A percentile compares a stretch with the other conserved stretches of the same genome.
Evolutionary conservation across 108 stramenopile genomes (phyloP).

Genomic region (Asterionellopsis glacialis): DNA sequence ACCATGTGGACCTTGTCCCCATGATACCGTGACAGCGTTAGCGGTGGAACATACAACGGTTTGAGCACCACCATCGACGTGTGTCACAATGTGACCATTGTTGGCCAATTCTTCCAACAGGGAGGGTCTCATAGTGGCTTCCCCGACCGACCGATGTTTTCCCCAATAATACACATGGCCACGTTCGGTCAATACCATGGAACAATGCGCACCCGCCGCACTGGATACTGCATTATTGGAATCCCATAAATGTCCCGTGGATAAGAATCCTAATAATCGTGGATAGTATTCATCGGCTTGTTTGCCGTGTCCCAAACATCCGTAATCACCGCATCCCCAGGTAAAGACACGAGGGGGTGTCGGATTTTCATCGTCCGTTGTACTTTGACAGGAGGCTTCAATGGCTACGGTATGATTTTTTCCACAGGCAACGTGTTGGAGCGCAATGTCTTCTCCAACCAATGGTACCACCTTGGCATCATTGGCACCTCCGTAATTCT

Average conservation of each 20-base stretch:
- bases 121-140: conserved; percentile 80
- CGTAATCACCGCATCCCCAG: conserved; percentile 88
- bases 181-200: conserved; percentile 51
- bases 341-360: conserved; percentile 72
- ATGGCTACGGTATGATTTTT: conserved; percentile 78
- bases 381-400: conserved; percentile 57
- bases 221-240: conserved; percentile 38
- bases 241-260: conserved; percentile 17
- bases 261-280: conserved; percentile 7
- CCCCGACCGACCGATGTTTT: conserved; percentile 60
- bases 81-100: conserved; percentile 71
- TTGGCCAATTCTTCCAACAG: conserved; percentile 63
- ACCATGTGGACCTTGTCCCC: conserved; percentile 78
- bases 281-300: conserved; percentile 86
- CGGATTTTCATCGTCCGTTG: no score
- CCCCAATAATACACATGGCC: conserved; percentile 90
- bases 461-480: conserved; percentile 35
- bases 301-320: conserved; percentile 74
- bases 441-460: conserved; percentile 33
- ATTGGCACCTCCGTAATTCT: conserved; percentile 16
- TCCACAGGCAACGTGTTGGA: conserved; percentile 70
- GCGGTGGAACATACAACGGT: conserved; percentile 65
- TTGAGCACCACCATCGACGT: conserved; percentile 52
- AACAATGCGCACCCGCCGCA: conserved; percentile 65
- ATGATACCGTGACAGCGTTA: conserved; percentile 74